phyloP scores from a whole-genome alignment of 768 basidiomycete species.

The Dioszegia crocea region DNA sequence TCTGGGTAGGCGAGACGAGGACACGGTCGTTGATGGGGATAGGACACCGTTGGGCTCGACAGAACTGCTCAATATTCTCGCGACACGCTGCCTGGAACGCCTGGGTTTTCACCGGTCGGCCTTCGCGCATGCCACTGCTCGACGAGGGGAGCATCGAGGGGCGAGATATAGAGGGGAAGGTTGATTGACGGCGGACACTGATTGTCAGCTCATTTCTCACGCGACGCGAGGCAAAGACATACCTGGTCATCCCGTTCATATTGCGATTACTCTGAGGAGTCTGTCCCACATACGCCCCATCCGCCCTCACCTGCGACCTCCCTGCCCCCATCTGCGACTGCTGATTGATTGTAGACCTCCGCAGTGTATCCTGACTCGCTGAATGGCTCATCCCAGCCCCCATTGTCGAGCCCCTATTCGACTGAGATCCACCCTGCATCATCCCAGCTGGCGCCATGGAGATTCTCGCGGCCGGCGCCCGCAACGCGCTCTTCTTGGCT shows the following conservation, averaged over 20 bases:
- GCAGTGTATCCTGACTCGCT: slow-evolving; percentile 7
- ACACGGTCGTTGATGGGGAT: slow-evolving; percentile 56
- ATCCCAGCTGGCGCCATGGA: slow-evolving; percentile 47
- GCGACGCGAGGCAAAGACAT: not conserved
- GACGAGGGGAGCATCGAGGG: slow-evolving; percentile 53
- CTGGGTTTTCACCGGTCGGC: slow-evolving; percentile 71
- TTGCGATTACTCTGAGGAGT: slow-evolving; percentile 63
- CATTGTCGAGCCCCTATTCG: slow-evolving; percentile 24
- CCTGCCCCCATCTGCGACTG: slow-evolving; percentile 39
- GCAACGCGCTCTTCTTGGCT: slow-evolving; percentile 57
- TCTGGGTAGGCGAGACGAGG: slow-evolving; percentile 64
- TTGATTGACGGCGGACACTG: slow-evolving; percentile 71
- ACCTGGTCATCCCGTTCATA: slow-evolving; percentile 51
- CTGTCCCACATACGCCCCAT: slow-evolving; percentile 57
- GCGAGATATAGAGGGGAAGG: slow-evolving; percentile 51
- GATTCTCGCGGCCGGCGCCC: slow-evolving; percentile 44
- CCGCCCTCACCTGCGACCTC: slow-evolving; percentile 65
- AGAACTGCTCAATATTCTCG: slow-evolving; percentile 67
- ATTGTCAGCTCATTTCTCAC: slow-evolving; percentile 46
- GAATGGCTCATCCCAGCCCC: slow-evolving; percentile 9
- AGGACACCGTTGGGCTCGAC: slow-evolving; percentile 49
- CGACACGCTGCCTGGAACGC: slow-evolving; percentile 67
- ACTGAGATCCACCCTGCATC: slow-evolving; percentile 64
- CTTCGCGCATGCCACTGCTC: slow-evolving; percentile 59
- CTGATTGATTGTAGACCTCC: slow-evolving; percentile 12